phyloP scores from a whole-genome alignment of 768 basidiomycete genomes.

The Solioccasus polychromus region DNA sequence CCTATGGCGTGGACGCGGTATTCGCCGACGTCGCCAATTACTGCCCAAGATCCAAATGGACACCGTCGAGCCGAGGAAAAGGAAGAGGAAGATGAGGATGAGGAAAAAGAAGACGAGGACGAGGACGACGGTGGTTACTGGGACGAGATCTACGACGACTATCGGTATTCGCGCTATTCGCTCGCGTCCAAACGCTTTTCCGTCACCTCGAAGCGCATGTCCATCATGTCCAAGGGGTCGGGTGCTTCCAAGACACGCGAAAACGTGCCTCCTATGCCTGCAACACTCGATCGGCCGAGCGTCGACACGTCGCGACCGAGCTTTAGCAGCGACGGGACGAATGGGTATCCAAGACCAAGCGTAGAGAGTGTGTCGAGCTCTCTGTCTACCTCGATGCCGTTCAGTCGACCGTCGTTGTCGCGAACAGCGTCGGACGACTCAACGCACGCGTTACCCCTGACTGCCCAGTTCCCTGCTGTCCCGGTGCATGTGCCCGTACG shows the following conservation, averaged over 20 bases:
- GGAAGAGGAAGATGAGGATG: conserved; percentile 8
- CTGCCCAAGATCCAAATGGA: conserved; percentile 1
- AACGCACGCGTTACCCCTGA: conserved; percentile 21
- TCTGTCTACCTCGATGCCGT: conserved; percentile 12
- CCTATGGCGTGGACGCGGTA: conserved; percentile 31
- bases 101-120: conserved; percentile 19
- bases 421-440: conserved; percentile 26
- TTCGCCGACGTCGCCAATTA: conserved; percentile 23
- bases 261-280: conserved; percentile 27
- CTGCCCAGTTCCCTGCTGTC: conserved; percentile 32
- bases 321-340: conserved; percentile 20
- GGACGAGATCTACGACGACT: conserved; percentile 83
- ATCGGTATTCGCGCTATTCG: conserved; percentile 67
- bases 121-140: conserved; percentile 44
- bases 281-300: conserved; percentile 22
- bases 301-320: conserved; percentile 16
- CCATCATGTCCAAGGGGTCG: conserved; percentile 20
- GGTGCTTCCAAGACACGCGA: conserved; percentile 21
- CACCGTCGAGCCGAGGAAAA: conserved; percentile 6
- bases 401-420: conserved; percentile 18
- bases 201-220: conserved; percentile 22
- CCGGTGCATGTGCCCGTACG: conserved; percentile 29
- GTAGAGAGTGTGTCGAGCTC: conserved; percentile 24
- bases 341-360: conserved; percentile 21
- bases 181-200: conserved; percentile 36